These are phyloP conservation scores for Pilatotrama ljubarskyi DNA, from an alignment of 768 basidiomycete species.

Conservation along the genomic window DNA sequence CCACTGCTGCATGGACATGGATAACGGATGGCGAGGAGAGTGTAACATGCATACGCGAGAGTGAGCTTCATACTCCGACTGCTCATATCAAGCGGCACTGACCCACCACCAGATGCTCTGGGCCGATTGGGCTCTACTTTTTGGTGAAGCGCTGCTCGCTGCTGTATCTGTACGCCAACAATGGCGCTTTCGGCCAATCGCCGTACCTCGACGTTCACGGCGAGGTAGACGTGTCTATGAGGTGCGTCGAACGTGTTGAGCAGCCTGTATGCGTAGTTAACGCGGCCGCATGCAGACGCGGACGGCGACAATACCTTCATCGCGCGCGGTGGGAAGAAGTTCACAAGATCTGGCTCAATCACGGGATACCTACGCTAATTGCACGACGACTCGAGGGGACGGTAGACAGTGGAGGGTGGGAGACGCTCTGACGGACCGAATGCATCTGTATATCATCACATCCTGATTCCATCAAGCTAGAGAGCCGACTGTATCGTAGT, in stretches of 20 bases:
- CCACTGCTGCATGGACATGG: constrained; percentile 84
- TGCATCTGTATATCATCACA: constrained; percentile 1
- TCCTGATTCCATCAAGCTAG: neutral
- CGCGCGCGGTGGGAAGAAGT: constrained; percentile 87
- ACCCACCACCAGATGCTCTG: constrained; percentile 69
- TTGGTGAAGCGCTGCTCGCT: constrained; percentile 90
- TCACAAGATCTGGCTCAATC: constrained; percentile 86
- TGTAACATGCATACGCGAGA: constrained; percentile 95
- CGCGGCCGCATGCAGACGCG: constrained; percentile 53
- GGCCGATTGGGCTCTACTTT: constrained; percentile 86
- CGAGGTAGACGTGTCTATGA: constrained; percentile 89
- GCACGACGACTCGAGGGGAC: constrained; percentile 87
- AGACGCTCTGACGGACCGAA: constrained; percentile 55
- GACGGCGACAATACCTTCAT: constrained; percentile 86
- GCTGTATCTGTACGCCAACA: constrained; percentile 83
- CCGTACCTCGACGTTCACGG: constrained; percentile 95
- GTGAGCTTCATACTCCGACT: constrained; percentile 51
- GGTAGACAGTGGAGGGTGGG: constrained; percentile 93
- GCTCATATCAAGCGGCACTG: neutral
- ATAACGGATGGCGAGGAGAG: constrained; percentile 71
- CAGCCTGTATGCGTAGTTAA: neutral
- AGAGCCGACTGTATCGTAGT: constrained; percentile 2
- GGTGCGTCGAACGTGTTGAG: constrained; percentile 46
- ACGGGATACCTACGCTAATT: constrained; percentile 86
- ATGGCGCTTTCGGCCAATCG: constrained; percentile 84